Conservation (phyloP, 441 rosid genomes). For the Pelargonium fulgidum region DNA sequence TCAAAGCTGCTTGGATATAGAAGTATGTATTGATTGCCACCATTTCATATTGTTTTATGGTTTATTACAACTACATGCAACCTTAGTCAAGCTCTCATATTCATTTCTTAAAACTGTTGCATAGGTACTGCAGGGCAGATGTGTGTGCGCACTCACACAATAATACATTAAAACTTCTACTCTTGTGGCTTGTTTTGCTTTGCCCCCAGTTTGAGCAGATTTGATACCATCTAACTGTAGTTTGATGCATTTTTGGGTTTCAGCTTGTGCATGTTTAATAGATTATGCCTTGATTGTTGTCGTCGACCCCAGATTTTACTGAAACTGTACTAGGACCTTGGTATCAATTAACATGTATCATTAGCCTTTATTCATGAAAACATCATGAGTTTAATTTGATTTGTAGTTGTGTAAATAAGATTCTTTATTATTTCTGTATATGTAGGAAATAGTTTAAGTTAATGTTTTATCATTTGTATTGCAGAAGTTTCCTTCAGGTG, state of each 20-base stretch:
- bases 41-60: slow-evolving; percentile 8
- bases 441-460: not conserved
- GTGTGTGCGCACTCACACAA: too few species aligned
- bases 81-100: not conserved
- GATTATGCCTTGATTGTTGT: not conserved
- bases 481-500: slow-evolving; percentile 83
- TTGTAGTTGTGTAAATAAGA: not conserved
- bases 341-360: not conserved
- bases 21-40: slow-evolving; percentile 32
- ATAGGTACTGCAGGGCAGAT: not conserved
- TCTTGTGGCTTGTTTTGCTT: too few species aligned
- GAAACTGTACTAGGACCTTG: not conserved
- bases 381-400: not conserved
- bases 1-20: slow-evolving; percentile 71
- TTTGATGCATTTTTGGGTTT: too few species aligned
- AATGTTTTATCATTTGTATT: slow-evolving; percentile 7
- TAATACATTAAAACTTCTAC: too few species aligned
- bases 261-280: too few species aligned
- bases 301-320: not conserved
- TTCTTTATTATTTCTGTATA: not conserved
- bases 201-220: too few species aligned
- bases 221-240: too few species aligned
- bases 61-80: slow-evolving; percentile 2
- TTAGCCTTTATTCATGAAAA: not conserved
- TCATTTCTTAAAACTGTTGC: not conserved